phyloP scores from a whole-genome alignment of 352 stramenopile genomes.

The Pythium grandisporangium region DNA sequence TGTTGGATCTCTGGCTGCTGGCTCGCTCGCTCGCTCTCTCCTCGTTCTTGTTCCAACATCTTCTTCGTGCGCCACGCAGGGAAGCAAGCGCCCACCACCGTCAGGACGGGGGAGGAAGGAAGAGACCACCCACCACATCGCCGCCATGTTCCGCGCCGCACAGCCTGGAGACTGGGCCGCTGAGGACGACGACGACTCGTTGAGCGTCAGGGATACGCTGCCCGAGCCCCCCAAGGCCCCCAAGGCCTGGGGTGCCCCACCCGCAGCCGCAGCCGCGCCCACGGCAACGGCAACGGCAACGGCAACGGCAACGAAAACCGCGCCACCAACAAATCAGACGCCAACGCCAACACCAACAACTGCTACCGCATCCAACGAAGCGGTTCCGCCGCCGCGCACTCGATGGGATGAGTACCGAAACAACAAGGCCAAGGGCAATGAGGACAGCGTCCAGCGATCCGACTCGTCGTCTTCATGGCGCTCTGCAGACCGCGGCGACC shows the following conservation, averaged over 20 bases:
- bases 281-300: not conserved
- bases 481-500: slow-evolving; percentile 1
- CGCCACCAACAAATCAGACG: slow-evolving; percentile 3
- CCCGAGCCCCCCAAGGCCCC: not conserved
- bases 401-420: slow-evolving; percentile 1
- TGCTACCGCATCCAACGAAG: not conserved
- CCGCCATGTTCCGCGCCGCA: slow-evolving; percentile 72
- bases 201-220: no score
- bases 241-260: not conserved
- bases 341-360: not conserved
- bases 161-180: slow-evolving; percentile 65
- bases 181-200: slow-evolving; percentile 50
- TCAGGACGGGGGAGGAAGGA: no score
- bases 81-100: no score
- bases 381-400: not conserved
- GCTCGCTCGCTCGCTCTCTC: no score
- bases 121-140: no score
- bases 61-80: no score
- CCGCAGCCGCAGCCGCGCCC: not conserved
- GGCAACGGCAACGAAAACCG: slow-evolving; percentile 11
- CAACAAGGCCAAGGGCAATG: slow-evolving; percentile 4
- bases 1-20: no score
- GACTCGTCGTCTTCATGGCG: no score
- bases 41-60: no score
- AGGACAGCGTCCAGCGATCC: slow-evolving; percentile 2